Evolutionary conservation across 352 stramenopile species (phyloP), one percentile per base, ranked within the genome.

Genomic region (Thraustochytrium sp.): DNA sequence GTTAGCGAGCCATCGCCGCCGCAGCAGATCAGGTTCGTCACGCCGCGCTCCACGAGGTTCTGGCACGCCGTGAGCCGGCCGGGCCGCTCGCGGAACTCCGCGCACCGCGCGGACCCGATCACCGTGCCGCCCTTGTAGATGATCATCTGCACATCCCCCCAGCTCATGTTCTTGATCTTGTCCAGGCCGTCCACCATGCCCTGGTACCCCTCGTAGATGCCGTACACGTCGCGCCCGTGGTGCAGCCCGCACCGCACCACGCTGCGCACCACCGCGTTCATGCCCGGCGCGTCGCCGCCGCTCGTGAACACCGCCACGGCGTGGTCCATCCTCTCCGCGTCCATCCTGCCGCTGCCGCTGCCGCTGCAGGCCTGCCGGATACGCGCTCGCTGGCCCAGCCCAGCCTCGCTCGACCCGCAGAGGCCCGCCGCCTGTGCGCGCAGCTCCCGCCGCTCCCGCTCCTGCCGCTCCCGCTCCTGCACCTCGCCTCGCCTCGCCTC

Each of bases 11-110:
- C 68, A 34, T 80, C 68, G 26, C 68, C 68, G 37, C 68, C 68
- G 68, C 68, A 80, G 51, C 68, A 80, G 49, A 80, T 53, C 36
- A 80, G 31, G 68, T 80, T 80, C n/a, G 68, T 80, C 26, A 80
- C 63, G 44, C 53, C 53, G 51, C 51, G 68, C 34, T 68, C 31
- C n/a, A 80, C 68, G 34, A 80, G 42, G 53, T 80, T 63, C 51
- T 48, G 13, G 51, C 68, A 80, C 36, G 68, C 68, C 5, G 18
- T 8, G 37, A 80, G 68, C 13, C 68, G 68, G 23, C 68, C 68
- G 9, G 26, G 44, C 13, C 68, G 34, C 34, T 80, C 48, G 40
- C 68, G 68, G 40, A 80, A 80, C 21, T 80, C 68, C 31, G 21
- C 34, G 68, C 68, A 80, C 21, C 68, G 48, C 46, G 68, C 68